Evolutionary conservation across 108 stramenopile species (phyloP).

Genomic region (Aureococcus anophagefferens): DNA sequence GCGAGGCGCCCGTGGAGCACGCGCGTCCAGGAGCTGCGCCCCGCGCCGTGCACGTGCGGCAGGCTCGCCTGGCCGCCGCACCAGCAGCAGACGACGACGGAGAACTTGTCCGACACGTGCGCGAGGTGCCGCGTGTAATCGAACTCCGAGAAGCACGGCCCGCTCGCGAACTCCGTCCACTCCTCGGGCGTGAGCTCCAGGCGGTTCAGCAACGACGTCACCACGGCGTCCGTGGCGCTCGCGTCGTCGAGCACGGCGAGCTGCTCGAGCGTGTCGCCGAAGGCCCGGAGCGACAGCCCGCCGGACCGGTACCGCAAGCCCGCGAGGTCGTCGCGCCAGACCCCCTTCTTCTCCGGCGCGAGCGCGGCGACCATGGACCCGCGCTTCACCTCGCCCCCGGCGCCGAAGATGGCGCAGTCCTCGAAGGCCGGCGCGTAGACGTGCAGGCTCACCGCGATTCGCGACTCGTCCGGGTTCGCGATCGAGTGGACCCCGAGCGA

Average conservation of each 20-base stretch:
- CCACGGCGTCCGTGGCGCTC: background rate
- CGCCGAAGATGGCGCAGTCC: constrained; percentile 2
- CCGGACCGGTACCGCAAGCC: too few species aligned
- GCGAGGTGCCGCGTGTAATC: constrained; percentile 3
- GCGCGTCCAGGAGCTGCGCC: background rate
- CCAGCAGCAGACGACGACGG: constrained; percentile 6
- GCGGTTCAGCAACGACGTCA: background rate
- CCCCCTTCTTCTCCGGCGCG: background rate
- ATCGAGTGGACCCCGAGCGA: constrained; percentile 12
- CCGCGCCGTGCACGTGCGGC: background rate
- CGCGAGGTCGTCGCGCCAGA: too few species aligned
- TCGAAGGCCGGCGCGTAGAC: constrained; percentile 11
- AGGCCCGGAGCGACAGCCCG: too few species aligned
- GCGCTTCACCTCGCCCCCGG: background rate
- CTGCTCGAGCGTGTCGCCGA: constrained; percentile 4
- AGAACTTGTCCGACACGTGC: background rate
- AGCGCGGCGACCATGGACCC: constrained; percentile 8
- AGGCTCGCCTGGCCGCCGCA: constrained; percentile 1
- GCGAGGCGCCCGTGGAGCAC: constrained; percentile 4
- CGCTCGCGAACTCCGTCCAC: constrained; percentile 5
- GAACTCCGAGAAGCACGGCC: constrained; percentile 1
- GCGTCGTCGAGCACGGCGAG: constrained; percentile 1
- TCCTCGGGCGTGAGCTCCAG: constrained; percentile 4
- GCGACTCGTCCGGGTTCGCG: constrained; percentile 1
- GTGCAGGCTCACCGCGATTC: constrained; percentile 6